Evolutionary conservation across 495 filamentous ascomycete species (phyloP).

Genomic region (Hypoxylon crocopeplum): DNA sequence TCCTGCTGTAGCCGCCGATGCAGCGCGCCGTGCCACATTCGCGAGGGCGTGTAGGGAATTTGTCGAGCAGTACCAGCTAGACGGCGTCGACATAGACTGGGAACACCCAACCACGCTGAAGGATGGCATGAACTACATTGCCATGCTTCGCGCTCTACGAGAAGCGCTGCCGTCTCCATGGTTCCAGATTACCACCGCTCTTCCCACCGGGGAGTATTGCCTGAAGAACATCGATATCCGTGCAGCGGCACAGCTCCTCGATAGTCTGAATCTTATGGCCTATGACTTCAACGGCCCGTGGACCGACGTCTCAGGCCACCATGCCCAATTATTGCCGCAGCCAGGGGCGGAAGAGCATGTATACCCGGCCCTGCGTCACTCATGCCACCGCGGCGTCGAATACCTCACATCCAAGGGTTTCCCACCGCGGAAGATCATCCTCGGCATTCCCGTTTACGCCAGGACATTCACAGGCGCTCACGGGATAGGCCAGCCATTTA

Average conservation of each 20-base stretch:
- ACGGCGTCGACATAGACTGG: constrained; percentile 88
- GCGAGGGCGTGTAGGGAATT: constrained; percentile 64
- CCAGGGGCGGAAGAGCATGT: constrained; percentile 51
- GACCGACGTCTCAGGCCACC: constrained; percentile 70
- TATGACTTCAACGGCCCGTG: constrained; percentile 84
- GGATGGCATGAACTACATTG: constrained; percentile 70
- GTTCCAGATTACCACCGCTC: constrained; percentile 71
- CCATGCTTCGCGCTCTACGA: constrained; percentile 68
- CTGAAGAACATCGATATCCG: constrained; percentile 72
- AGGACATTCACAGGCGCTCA: constrained; percentile 71
- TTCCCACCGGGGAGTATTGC: constrained; percentile 77
- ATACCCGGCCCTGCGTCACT: constrained; percentile 46
- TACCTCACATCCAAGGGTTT: constrained; percentile 69
- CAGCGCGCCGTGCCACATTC: constrained; percentile 62
- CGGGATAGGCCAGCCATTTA: constrained; percentile 64
- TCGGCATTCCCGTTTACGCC: constrained; percentile 79
- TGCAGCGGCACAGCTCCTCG: constrained; percentile 63
- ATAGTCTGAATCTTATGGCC: constrained; percentile 82
- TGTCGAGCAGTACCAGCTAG: constrained; percentile 69
- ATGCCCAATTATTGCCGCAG: constrained; percentile 68
- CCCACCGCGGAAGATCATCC: constrained; percentile 67
- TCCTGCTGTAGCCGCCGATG: constrained; percentile 64
- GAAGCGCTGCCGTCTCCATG: constrained; percentile 63
- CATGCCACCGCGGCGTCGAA: constrained; percentile 66
- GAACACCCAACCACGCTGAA: constrained; percentile 71